Evolutionary conservation across 306 rosid genomes (phyloP), one percentile per base, ranked within the genome.

Genomic region (Quercus parvula): DNA sequence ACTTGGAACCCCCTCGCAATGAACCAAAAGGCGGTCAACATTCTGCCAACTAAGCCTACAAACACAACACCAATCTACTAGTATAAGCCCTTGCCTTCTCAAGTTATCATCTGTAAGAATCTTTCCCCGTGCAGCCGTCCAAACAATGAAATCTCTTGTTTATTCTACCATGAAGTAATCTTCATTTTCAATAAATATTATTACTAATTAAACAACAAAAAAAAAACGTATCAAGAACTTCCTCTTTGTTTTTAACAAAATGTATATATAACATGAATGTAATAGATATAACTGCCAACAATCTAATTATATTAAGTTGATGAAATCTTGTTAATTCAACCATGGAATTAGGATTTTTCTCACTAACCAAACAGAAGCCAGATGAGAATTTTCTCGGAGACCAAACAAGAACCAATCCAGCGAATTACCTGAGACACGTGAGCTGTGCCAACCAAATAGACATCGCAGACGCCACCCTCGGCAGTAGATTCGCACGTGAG

Each of bases 391-490:
- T 28, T 63, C 49, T 30, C 5, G 71, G 24, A 49, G 56, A 78
- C 33, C 52, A 22, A 87, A 78, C 67, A 33, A 1, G 9, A 38
- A 31, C 77, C 9, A 8, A 77, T 59, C 24, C 54, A 44, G 18
- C 14, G 18, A 28, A 68, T 77, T 85, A 95, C 99, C 94, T 78
- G 83, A 4, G 99, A 95, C 49, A 95, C 98, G 62, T 95, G 99
- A 57, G 97, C 97, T 22, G 98, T 93, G 70, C 99, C 99, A 27
- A 95, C 96, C 69, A 95, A 33, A 81, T 90, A 87, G 9, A 95
- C 99, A 15, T 95, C 87, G 73, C 99, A 95, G 58, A 91, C 84
- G 49, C 91, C 92, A 57, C 91, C 86, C 18, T 75, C 88, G 12
- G 91, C 89, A 22, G 89, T 12, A 8, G 98, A 89, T 38, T 93